Evolutionary conservation across 805 yeast species (phyloP).

Genomic region (Lachancea mirantina): DNA sequence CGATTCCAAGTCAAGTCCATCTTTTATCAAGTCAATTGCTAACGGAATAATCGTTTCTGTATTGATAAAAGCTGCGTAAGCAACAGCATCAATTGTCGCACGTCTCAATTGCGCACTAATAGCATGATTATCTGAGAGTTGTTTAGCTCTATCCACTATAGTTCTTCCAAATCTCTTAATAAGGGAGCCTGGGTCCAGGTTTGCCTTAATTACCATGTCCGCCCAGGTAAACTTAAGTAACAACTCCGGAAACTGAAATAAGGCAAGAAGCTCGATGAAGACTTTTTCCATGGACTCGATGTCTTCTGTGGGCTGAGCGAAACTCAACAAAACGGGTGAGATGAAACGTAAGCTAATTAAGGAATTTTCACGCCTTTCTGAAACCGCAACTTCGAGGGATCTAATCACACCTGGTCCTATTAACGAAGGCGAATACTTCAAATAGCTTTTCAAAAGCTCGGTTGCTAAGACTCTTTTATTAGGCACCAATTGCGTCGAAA

Average conservation of each 20-base stretch:
- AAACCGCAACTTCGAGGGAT: slow-evolving; percentile 40
- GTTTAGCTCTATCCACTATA: slow-evolving; percentile 16
- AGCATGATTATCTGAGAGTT: slow-evolving; percentile 11
- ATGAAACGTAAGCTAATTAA: slow-evolving; percentile 24
- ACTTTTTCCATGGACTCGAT: slow-evolving; percentile 25
- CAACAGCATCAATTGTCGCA: slow-evolving; percentile 46
- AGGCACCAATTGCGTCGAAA: slow-evolving; percentile 36
- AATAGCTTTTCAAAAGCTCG: slow-evolving; percentile 28
- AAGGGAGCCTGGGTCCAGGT: slow-evolving; percentile 57
- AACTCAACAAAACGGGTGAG: slow-evolving; percentile 33
- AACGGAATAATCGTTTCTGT: slow-evolving; percentile 51
- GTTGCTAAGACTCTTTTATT: slow-evolving; percentile 33
- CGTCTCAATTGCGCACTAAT: slow-evolving; percentile 30
- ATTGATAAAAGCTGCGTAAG: slow-evolving; percentile 48
- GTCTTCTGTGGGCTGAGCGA: slow-evolving; percentile 30
- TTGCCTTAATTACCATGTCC: slow-evolving; percentile 53
- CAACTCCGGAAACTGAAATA: slow-evolving; percentile 39
- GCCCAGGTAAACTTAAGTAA: slow-evolving; percentile 62
- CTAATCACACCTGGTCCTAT: slow-evolving; percentile 40
- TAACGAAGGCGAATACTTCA: slow-evolving; percentile 30
- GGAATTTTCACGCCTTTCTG: slow-evolving; percentile 11
- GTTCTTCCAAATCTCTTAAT: slow-evolving; percentile 31
- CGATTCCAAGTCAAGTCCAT: slow-evolving; percentile 35
- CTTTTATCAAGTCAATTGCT: slow-evolving; percentile 37
- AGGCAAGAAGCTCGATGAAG: slow-evolving; percentile 36